Conservation (phyloP, 164 flowering plant species). For the Vitis rotundifolia region DNA sequence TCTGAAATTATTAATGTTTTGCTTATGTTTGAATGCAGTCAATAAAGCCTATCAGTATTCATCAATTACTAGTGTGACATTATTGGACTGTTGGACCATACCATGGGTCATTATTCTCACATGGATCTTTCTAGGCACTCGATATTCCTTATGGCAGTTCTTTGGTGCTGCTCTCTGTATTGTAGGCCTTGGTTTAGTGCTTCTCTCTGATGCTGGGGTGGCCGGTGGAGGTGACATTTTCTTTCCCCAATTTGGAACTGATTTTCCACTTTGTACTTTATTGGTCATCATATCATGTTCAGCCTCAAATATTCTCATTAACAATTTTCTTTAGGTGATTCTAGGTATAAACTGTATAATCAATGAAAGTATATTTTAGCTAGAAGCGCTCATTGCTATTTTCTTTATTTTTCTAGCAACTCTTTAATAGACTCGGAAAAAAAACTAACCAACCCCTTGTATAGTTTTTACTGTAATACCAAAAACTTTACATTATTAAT, state of each 20-base stretch:
- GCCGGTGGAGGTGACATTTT: constrained; percentile 49
- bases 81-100: constrained; percentile 67
- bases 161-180: constrained; percentile 49
- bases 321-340: too few species aligned
- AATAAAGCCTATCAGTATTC: constrained; percentile 58
- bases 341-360: too few species aligned
- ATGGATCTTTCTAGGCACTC: constrained; percentile 52
- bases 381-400: too few species aligned
- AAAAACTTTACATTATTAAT: too few species aligned
- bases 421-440: too few species aligned
- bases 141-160: constrained; percentile 52
- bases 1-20: too few species aligned
- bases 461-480: too few species aligned
- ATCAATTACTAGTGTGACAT: constrained; percentile 65
- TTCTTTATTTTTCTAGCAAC: too few species aligned
- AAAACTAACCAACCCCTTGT: too few species aligned
- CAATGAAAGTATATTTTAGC: too few species aligned
- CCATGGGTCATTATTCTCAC: constrained; percentile 66
- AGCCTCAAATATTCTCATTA: too few species aligned
- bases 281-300: too few species aligned
- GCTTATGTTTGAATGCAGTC: constrained; percentile 40
- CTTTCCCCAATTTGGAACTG: neutral
- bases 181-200: constrained; percentile 53
- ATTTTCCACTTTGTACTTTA: neutral
- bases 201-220: constrained; percentile 57